Evolutionary conservation across 306 rosid species (phyloP).

Genomic region (Vigna trinervia): DNA sequence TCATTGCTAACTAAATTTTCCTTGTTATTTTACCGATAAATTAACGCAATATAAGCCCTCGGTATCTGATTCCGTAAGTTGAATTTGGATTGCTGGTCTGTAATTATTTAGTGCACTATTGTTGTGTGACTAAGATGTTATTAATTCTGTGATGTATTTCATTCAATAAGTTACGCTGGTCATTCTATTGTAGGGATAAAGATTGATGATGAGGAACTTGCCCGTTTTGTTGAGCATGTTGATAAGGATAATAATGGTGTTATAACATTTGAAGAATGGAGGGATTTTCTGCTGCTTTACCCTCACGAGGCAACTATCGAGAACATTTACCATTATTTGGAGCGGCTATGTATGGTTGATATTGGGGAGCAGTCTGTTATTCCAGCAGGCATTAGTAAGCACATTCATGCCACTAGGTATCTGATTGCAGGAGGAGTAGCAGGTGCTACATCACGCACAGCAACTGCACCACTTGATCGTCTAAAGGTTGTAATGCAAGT

Average conservation of each 20-base stretch:
- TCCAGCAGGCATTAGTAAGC: conserved; percentile 88
- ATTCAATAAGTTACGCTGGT: conserved; percentile 68
- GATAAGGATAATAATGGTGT: conserved; percentile 96
- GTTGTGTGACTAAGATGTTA: conserved; percentile 18
- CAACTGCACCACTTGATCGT: conserved; percentile 95
- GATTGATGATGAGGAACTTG: conserved; percentile 94
- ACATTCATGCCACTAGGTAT: conserved; percentile 82
- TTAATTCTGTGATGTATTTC: conserved; percentile 44
- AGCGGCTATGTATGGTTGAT: conserved; percentile 91
- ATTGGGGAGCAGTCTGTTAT: conserved; percentile 92
- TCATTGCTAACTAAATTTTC: neutral
- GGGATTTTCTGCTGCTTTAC: conserved; percentile 92
- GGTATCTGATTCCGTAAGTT: conserved; percentile 34
- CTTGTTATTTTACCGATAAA: conserved; percentile 31
- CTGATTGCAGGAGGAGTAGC: conserved; percentile 96
- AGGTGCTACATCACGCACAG: conserved; percentile 93
- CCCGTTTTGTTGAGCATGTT: conserved; percentile 92
- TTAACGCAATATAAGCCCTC: conserved; percentile 19
- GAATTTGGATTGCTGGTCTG: conserved; percentile 17
- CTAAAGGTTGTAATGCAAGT: conserved; percentile 90
- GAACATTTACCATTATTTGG: conserved; percentile 95
- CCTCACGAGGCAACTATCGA: conserved; percentile 97
- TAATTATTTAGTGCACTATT: conserved; percentile 27
- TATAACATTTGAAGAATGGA: conserved; percentile 96
- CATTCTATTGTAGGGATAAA: conserved; percentile 80